Base-by-base conservation (phyloP, 208 protist genomes). In the Kentomonas sorsogonicus region DNA sequence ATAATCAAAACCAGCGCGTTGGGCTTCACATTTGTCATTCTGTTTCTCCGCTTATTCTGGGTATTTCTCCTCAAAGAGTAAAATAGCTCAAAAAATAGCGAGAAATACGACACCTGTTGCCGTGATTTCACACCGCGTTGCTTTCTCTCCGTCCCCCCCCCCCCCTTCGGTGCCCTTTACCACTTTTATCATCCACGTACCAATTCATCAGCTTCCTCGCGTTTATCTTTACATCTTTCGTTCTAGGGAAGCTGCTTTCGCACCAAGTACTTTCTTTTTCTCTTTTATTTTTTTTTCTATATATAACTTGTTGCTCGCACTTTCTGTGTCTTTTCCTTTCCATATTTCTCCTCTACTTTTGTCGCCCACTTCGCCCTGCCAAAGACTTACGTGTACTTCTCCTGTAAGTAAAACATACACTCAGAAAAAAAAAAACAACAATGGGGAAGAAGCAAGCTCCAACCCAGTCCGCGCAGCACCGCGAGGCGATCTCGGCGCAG, bases 401-500 rank as follows among this genome's bases (percentile, higher is more conserved):
- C n/a, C n/a, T n/a, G 18, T n/a, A 20, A 46, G 16, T 29, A 39
- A 40, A n/a, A 22, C 23, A 13, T 16, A 54, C 10, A n/a, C 18
- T 46, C n/a, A 27, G 55, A 58, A 50, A 65, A 15, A 3, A 60
- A 43, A 56, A 59, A 41, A 47, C 29, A 64, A 31, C 4, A 60
- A 55, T 51, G 38, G 23, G 22, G 23, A 47, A 47, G 20, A 13
- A 36, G 18, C 30, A 60, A 38, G 27, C 18, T 11, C 29, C 25
- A 41, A 53, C 43, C 1, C 29, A 65, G 50, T 36, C 46, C 4
- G 53, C 31, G 22, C 18, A 22, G 11, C 71, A 79, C 50, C 79
- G 76, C 38, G 64, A 81, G 33, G 62, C 74, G 18, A 29, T 70
- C 0, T 33, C 75, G 50, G 52, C 82, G 30, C 83, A 80, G 63